These are phyloP conservation scores for Phaseolus lunatus DNA, from an alignment of 306 rosid genomes.

Conservation along the genomic window DNA sequence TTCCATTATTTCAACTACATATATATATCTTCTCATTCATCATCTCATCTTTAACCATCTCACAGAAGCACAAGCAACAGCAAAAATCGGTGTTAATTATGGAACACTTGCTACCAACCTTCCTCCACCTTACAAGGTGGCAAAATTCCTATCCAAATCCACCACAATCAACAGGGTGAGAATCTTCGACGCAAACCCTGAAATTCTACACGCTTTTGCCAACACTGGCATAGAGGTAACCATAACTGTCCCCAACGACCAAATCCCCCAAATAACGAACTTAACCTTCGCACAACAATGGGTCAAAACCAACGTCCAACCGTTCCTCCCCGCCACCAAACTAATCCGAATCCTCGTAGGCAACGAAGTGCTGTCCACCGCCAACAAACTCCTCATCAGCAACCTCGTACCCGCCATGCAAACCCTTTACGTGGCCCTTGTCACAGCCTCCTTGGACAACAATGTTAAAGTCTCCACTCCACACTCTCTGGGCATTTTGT, in stretches of 20 bases:
- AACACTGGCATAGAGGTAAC: slow-evolving; percentile 61
- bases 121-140: slow-evolving; percentile 68
- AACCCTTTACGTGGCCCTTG: slow-evolving; percentile 67
- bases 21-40: background rate
- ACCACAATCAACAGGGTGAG: slow-evolving; percentile 63
- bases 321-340: slow-evolving; percentile 63
- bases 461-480: slow-evolving; percentile 74
- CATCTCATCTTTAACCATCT: background rate
- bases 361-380: slow-evolving; percentile 75
- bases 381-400: slow-evolving; percentile 58
- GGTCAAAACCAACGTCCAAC: slow-evolving; percentile 64
- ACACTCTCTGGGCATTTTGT: slow-evolving; percentile 73
- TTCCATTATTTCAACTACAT: too few relatives aligned
- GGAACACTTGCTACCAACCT: slow-evolving; percentile 78
- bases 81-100: slow-evolving; percentile 68
- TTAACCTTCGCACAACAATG: slow-evolving; percentile 60
- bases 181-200: slow-evolving; percentile 64
- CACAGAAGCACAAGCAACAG: slow-evolving; percentile 43
- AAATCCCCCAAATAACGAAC: slow-evolving; percentile 65
- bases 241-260: slow-evolving; percentile 65
- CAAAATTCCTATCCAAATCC: slow-evolving; percentile 60
- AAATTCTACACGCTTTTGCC: slow-evolving; percentile 63
- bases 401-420: slow-evolving; percentile 78
- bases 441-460: slow-evolving; percentile 45
- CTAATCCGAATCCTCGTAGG: slow-evolving; percentile 65